phyloP scores from a whole-genome alignment of 495 filamentous ascomycete species.

The Tuber melanosporum region DNA sequence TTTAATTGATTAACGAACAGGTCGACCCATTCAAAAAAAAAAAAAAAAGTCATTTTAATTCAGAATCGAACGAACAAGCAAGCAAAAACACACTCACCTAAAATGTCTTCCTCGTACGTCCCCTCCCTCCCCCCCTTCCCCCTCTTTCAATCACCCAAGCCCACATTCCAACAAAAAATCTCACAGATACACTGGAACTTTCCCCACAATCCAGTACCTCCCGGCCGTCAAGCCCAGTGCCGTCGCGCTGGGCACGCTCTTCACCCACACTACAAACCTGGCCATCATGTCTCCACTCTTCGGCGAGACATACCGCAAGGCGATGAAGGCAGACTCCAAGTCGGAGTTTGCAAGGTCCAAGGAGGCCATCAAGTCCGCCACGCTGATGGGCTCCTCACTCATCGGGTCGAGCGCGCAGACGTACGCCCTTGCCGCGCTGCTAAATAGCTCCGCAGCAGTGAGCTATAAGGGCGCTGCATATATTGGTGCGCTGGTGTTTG shows the following conservation, averaged over 20 bases:
- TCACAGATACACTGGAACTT: background rate
- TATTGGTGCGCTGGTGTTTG: slow-evolving; percentile 82
- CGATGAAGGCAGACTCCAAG: slow-evolving; percentile 84
- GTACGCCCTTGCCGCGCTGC: slow-evolving; percentile 89
- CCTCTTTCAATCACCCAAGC: background rate
- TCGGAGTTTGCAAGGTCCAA: slow-evolving; percentile 92
- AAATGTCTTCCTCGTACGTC: slow-evolving; percentile 32
- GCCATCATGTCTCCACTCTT: slow-evolving; percentile 84
- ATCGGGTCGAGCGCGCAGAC: slow-evolving; percentile 83
- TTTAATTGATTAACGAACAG: background rate
- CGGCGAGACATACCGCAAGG: slow-evolving; percentile 89
- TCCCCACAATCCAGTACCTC: slow-evolving; percentile 49
- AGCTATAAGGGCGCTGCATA: slow-evolving; percentile 96
- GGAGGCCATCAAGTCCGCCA: slow-evolving; percentile 78
- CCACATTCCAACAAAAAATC: slow-evolving; percentile 17
- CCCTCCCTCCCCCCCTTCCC: background rate
- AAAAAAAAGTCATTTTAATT: background rate
- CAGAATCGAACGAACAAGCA: background rate
- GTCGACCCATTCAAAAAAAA: background rate
- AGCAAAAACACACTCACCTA: background rate
- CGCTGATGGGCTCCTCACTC: slow-evolving; percentile 84
- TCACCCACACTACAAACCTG: slow-evolving; percentile 78
- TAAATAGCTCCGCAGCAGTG: slow-evolving; percentile 90
- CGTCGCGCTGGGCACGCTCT: slow-evolving; percentile 89
- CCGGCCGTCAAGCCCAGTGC: slow-evolving; percentile 96